A percentile compares a stretch with the other conserved stretches of the same genome.
Conservation (phyloP, 306 rosid genomes). For the Cucumis cinereus region DNA sequence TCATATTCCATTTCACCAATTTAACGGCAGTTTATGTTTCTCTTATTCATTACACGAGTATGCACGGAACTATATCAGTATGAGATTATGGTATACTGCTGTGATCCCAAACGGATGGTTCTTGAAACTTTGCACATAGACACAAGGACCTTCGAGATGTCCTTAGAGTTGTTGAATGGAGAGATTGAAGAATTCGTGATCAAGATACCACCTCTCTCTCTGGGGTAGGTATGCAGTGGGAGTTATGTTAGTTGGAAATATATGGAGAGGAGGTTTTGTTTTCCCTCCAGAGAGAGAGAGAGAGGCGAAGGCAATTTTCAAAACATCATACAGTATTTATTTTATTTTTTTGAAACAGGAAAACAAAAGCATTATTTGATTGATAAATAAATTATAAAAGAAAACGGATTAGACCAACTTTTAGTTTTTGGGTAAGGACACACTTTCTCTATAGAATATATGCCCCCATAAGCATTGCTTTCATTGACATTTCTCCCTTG, state of each 20-base stretch:
- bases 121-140: background rate
- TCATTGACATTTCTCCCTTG: background rate
- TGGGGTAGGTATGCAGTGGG: background rate
- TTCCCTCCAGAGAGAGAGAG: no score
- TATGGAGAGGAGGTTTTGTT: background rate
- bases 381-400: background rate
- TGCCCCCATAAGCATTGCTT: background rate
- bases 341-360: background rate
- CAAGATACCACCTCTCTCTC: background rate
- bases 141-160: background rate
- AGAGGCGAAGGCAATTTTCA: background rate
- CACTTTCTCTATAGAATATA: background rate
- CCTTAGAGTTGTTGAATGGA: background rate
- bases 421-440: background rate
- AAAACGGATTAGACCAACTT: background rate
- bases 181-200: background rate
- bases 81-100: background rate
- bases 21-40: background rate
- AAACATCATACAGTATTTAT: background rate
- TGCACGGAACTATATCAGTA: background rate
- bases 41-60: background rate
- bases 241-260: background rate
- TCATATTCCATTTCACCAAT: background rate
- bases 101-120: background rate
- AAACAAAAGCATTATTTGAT: background rate